Conservation (phyloP, 2,329 filamentous ascomycete species). For the Colletotrichum magnum region DNA sequence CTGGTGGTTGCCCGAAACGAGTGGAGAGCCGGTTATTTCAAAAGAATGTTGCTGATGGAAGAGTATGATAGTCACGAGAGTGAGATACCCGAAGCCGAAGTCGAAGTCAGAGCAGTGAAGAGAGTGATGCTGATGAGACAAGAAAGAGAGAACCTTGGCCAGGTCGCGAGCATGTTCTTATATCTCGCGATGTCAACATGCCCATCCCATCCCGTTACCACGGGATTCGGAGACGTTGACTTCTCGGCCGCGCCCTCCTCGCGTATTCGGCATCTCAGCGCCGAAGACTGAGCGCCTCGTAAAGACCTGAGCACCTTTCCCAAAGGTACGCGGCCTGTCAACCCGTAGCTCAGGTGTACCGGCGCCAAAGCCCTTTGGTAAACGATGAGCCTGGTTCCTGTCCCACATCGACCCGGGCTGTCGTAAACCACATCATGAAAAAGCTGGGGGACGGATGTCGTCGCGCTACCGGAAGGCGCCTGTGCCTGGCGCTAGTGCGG, state of each 20-base stretch:
- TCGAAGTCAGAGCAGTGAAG: slow-evolving; percentile 10
- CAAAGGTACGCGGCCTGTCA: not conserved
- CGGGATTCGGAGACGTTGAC: not conserved
- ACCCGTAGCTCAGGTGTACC: slow-evolving; percentile 8
- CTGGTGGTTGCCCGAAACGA: not conserved
- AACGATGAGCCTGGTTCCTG: slow-evolving; percentile 18
- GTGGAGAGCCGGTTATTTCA: not conserved
- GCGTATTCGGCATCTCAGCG: slow-evolving; percentile 21
- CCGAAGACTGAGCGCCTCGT: slow-evolving; percentile 22
- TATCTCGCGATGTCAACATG: not conserved
- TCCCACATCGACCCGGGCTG: not conserved
- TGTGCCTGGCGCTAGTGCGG: not conserved
- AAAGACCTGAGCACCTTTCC: slow-evolving; percentile 15
- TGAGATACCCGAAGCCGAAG: not conserved
- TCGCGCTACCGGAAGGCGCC: not conserved
- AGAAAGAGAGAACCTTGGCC: no score
- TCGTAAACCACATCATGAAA: not conserved
- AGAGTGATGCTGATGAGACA: not conserved
- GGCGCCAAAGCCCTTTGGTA: slow-evolving; percentile 22
- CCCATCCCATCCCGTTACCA: not conserved
- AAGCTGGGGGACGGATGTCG: not conserved
- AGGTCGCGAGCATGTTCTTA: slow-evolving; percentile 1
- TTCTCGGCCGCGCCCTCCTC: not conserved
- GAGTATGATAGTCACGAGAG: not conserved
- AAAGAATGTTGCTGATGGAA: not conserved